A percentile compares a stretch with the other conserved stretches of the same genome.
Conservation (phyloP, 2,329 filamentous ascomycete species). For the Pseudogymnoascus sp. region DNA sequence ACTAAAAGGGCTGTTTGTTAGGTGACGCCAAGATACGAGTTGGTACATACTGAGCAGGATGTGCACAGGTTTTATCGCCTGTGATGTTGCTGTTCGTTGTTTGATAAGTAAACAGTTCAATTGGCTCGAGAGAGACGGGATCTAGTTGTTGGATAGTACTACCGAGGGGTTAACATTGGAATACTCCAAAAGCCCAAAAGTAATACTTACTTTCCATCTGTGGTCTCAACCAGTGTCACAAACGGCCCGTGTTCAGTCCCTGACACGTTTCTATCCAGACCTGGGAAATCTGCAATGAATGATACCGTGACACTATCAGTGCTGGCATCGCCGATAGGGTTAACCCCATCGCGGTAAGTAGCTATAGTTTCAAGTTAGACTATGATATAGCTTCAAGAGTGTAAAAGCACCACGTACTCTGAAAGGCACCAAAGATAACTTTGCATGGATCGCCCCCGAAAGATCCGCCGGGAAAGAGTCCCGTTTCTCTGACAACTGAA, state of each 20-base stretch:
- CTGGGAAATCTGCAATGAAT: not conserved
- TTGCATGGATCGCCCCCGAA: conserved; percentile 62
- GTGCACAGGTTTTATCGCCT: conserved; percentile 44
- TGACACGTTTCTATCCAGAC: not conserved
- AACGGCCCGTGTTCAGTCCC: not conserved
- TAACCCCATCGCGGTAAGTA: not conserved
- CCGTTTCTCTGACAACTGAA: conserved; percentile 49
- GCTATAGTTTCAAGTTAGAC: not conserved
- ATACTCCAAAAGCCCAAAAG: not conserved
- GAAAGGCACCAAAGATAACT: conserved; percentile 61
- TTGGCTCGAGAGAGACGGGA: not conserved
- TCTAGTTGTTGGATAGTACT: not conserved
- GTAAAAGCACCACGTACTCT: conserved; percentile 42
- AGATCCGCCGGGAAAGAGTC: conserved; percentile 57
- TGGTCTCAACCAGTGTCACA: not conserved
- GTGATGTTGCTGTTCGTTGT: not conserved
- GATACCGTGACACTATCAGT: not conserved
- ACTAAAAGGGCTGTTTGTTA: conserved; percentile 39
- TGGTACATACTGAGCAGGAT: conserved; percentile 62
- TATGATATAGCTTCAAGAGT: too few relatives aligned
- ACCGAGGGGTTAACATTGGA: not conserved
- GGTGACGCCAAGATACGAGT: conserved; percentile 34
- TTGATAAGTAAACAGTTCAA: not conserved
- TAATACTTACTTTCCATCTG: not conserved
- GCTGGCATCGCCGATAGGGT: not conserved